phyloP scores from a whole-genome alignment of 2,329 filamentous ascomycete species.

The Microdochium paspali region DNA sequence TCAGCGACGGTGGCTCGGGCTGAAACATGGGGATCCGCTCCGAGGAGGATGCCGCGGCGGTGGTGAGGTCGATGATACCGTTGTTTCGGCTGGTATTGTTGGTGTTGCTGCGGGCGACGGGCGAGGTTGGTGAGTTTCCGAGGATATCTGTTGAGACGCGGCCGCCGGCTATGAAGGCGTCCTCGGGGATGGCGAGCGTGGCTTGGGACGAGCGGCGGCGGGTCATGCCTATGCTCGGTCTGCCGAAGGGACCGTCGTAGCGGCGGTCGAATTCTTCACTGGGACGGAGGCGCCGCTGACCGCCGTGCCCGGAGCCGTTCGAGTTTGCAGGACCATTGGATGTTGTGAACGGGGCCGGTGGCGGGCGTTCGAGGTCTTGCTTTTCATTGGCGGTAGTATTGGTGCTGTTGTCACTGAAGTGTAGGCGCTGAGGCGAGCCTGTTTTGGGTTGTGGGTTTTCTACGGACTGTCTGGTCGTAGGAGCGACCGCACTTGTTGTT shows the following conservation, averaged over 20 bases:
- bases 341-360: not conserved
- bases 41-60: not conserved
- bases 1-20: conserved; percentile 5
- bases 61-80: not conserved
- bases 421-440: not conserved
- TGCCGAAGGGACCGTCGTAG: conserved; percentile 14
- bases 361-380: not conserved
- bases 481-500: not conserved
- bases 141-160: not conserved
- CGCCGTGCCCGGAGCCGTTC: not conserved
- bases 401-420: not conserved
- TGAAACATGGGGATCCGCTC: not conserved
- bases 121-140: not conserved
- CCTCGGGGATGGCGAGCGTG: not conserved
- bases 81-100: not conserved
- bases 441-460: not conserved
- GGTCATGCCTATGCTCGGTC: conserved; percentile 12
- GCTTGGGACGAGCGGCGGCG: conserved; percentile 5
- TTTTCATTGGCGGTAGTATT: not conserved
- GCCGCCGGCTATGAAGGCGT: not conserved
- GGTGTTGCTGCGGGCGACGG: not conserved
- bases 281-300: conserved; percentile 3
- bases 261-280: conserved; percentile 14
- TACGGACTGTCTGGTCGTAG: not conserved
- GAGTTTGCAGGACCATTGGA: not conserved